These are phyloP conservation scores for Podospora pseudoanserina DNA, from an alignment of 495 filamentous ascomycete species.

Conservation along the genomic window DNA sequence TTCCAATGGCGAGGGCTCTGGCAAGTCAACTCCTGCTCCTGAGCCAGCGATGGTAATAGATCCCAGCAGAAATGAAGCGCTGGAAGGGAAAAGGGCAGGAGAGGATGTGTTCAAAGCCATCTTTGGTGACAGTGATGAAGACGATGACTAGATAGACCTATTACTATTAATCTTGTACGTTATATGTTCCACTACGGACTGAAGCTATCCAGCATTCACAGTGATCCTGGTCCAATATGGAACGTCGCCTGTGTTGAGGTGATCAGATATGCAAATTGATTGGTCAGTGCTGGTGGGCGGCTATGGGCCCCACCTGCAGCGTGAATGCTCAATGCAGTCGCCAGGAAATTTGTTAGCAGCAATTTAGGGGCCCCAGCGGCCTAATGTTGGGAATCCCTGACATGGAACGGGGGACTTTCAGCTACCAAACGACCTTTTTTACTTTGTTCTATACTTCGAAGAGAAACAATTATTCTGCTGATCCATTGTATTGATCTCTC, in stretches of 20 bases:
- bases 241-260: background rate
- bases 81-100: conserved; percentile 75
- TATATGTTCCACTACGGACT: background rate
- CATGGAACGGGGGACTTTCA: background rate
- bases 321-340: background rate
- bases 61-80: conserved; percentile 76
- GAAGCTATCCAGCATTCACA: background rate
- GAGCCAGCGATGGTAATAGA: conserved; percentile 51
- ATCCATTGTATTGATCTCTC: conserved; percentile 7
- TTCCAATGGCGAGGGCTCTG: conserved; percentile 33
- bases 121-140: conserved; percentile 84
- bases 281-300: background rate
- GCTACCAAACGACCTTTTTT: background rate
- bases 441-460: background rate
- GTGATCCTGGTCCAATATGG: background rate
- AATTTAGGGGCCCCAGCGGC: background rate
- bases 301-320: conserved; percentile 9
- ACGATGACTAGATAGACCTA: conserved; percentile 37
- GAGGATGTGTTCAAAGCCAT: conserved; percentile 93
- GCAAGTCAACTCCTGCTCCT: background rate
- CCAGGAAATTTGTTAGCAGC: background rate
- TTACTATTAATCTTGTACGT: background rate
- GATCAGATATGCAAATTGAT: background rate
- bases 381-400: conserved; percentile 8
- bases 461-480: conserved; percentile 2